Evolutionary conservation across 1,284 basidiomycete genomes (phyloP), one percentile per base, ranked within the genome.

Genomic region (Heterobasidion parviporum): DNA sequence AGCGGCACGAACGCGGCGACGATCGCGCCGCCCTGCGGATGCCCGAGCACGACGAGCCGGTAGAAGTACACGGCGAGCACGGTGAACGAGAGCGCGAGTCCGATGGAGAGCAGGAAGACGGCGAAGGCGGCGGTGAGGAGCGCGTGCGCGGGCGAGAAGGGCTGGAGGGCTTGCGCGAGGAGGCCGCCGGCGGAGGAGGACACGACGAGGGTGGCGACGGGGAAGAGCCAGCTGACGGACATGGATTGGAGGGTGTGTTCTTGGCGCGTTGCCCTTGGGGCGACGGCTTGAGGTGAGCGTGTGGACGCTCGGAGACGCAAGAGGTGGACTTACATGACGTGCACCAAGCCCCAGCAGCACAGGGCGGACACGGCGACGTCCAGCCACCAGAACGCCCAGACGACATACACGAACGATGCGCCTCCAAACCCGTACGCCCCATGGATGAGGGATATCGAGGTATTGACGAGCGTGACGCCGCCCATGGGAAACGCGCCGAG

Each of bases 311-410:
- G 47, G 34, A 49, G 36, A 38, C n/a, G 44, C 6, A 51, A 3
- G 18, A 34, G 55, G 54, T 55, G 18, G 26, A 71, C 78, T 45
- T 55, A 85, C 83, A 89, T 88, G 49, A 81, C 67, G 62, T 88
- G 84, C 5, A 88, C 69, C 57, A 85, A 73, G 8, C 83, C 81
- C 66, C 87, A 81, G 60, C 80, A 82, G 58, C 83, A 82, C 18
- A 79, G 33, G 7, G 84, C 64, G 1, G 87, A 81, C 18, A 87
- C 62, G 1, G 74, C 68, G 2, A 82, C 74, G 60, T 87, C 80
- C 43, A 85, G 60, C 89, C 88, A 92, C 89, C 90, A 92, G 9
- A 89, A 64, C 1, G 65, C 78, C 81, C 87, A 87, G 16, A 88
- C 69, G 38, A 80, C 69, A 54, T 78, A 81, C 0, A 84, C 69